Evolutionary conservation across 139 green algal genomes (phyloP).

Genomic region (Zygnema cylindricum): DNA sequence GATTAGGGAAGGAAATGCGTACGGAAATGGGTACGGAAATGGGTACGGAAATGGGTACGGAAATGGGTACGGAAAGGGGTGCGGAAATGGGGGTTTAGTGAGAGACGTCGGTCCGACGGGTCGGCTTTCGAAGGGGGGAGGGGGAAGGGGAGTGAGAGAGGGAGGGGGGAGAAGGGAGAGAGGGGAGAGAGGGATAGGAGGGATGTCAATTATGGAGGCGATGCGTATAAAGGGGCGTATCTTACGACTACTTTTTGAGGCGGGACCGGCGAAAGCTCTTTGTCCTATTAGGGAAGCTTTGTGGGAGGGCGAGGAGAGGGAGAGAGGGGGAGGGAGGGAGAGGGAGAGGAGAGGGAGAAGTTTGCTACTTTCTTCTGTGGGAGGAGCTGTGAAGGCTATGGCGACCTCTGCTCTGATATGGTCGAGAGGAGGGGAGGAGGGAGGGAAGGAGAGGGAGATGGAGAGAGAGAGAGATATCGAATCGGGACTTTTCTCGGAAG

Average conservation of each 20-base stretch:
- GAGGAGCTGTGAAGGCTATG: too few species aligned
- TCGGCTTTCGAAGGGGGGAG: slow-evolving; percentile 41
- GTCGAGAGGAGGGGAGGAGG: too few species aligned
- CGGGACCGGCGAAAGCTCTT: background rate
- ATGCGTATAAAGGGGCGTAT: background rate
- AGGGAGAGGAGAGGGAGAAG: background rate
- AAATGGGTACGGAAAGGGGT: too few species aligned
- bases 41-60: too few species aligned
- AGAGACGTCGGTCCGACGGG: background rate
- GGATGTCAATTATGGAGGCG: background rate
- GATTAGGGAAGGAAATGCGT: too few species aligned
- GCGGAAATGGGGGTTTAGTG: too few species aligned
- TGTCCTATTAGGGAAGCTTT: background rate
- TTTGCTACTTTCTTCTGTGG: too few species aligned
- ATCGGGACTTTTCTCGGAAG: too few species aligned
- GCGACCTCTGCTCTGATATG: too few species aligned
- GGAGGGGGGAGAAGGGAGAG: background rate
- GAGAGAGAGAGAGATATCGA: background rate
- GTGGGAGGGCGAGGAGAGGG: background rate
- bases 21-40: too few species aligned
- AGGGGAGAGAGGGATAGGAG: background rate
- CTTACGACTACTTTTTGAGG: background rate
- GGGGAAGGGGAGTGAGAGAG: background rate
- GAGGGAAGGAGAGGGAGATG: background rate
- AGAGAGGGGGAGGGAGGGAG: background rate